Conservation (phyloP, 176 grass and related monocot genomes). For the Alloteropsis semialata region DNA sequence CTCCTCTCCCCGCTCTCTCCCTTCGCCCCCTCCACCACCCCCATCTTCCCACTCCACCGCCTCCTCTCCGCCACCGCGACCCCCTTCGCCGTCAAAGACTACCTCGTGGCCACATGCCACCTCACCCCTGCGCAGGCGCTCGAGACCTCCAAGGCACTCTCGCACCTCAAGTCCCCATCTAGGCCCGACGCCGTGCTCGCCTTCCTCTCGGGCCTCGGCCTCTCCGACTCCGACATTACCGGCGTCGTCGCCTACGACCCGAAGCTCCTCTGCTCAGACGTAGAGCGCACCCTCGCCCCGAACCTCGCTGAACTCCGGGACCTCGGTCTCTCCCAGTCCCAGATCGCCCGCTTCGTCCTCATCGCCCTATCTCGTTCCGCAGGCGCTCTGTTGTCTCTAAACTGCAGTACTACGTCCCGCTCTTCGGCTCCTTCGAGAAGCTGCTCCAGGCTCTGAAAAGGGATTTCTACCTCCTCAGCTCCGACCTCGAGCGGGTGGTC, state of each 20-base stretch:
- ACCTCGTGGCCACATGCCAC: too few relatives aligned
- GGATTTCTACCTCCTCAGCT: conserved; percentile 29
- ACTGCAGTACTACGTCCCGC: conserved; percentile 26
- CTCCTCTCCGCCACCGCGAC: neutral
- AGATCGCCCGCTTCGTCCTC: conserved; percentile 50
- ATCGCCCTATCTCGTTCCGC: too few relatives aligned
- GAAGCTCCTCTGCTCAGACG: conserved; percentile 44
- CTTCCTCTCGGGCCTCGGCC: conserved; percentile 52
- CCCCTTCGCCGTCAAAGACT: neutral
- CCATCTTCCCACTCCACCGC: neutral
- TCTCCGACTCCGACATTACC: conserved; percentile 40
- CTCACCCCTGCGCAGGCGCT: too few relatives aligned
- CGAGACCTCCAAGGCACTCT: conserved; percentile 30
- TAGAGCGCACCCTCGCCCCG: conserved; percentile 51
- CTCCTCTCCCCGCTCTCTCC: too few relatives aligned
- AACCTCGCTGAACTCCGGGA: conserved; percentile 30
- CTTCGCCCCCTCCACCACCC: neutral
- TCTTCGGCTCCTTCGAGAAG: conserved; percentile 27
- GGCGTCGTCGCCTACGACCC: conserved; percentile 39
- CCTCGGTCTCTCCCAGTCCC: conserved; percentile 45
- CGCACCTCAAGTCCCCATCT: conserved; percentile 49
- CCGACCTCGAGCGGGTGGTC: conserved; percentile 30
- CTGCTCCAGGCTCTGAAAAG: conserved; percentile 31
- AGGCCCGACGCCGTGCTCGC: conserved; percentile 51
- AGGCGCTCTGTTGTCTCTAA: too few relatives aligned